Percentiles rank a stretch among this genome's conserved stretches.
These are phyloP conservation scores for Kalaharituber pfeilii DNA, from an alignment of 2,329 filamentous ascomycete genomes.

Conservation along the genomic window DNA sequence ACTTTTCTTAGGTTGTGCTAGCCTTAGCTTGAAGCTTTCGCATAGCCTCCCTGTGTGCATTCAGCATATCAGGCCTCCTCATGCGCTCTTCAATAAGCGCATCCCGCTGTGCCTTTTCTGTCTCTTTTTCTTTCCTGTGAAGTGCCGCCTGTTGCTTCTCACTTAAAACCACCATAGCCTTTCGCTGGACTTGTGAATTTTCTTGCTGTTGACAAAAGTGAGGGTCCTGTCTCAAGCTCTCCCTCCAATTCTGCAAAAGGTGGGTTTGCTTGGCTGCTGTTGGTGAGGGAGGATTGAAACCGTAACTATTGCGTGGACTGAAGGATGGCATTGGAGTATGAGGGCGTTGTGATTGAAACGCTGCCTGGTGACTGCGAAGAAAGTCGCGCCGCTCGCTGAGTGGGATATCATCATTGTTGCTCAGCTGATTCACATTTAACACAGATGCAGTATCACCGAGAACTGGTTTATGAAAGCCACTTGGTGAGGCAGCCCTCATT, in stretches of 20 bases:
- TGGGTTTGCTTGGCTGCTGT: conserved; percentile 11
- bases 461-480: background rate
- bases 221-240: background rate
- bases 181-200: conserved; percentile 42
- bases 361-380: conserved; percentile 14
- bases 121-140: conserved; percentile 31
- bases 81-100: conserved; percentile 58
- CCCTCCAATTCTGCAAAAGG: conserved; percentile 1
- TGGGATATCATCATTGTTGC: conserved; percentile 17
- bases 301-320: background rate
- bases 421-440: conserved; percentile 7
- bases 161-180: conserved; percentile 49
- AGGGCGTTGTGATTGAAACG: conserved; percentile 7
- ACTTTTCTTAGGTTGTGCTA: conserved; percentile 25
- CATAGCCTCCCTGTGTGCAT: conserved; percentile 63
- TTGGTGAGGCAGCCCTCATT: conserved; percentile 3
- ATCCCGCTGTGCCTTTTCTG: conserved; percentile 37
- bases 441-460: conserved; percentile 1
- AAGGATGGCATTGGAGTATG: background rate
- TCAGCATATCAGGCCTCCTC: conserved; percentile 55
- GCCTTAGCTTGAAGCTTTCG: conserved; percentile 54
- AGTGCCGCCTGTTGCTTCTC: conserved; percentile 41
- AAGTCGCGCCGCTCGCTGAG: conserved; percentile 17
- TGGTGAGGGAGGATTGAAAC: conserved; percentile 8
- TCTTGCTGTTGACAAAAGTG: conserved; percentile 20